Conservation (phyloP, 805 yeast genomes). For the Wickerhamomyces ciferrii region DNA sequence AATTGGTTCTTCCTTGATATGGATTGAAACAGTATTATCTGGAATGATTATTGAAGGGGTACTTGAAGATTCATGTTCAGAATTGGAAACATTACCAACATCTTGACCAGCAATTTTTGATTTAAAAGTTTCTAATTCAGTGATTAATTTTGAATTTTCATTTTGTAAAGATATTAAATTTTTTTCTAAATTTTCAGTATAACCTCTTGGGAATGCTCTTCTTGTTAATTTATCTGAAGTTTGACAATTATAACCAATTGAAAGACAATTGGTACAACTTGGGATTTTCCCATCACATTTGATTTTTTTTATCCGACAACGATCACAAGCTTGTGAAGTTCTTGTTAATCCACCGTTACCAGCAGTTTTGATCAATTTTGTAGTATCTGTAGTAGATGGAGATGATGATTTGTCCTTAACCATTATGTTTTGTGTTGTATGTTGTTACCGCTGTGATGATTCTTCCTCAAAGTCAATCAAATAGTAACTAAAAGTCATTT, state of each 20-base stretch:
- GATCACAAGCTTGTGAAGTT: constrained; percentile 76
- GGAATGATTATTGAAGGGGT: neutral
- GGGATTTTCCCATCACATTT: constrained; percentile 72
- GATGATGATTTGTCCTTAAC: neutral
- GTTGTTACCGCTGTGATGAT: neutral
- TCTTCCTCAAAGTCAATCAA: too few relatives aligned
- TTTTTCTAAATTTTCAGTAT: constrained; percentile 68
- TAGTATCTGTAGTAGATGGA: neutral
- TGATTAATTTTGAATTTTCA: constrained; percentile 37
- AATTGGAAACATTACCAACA: neutral
- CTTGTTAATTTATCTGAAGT: constrained; percentile 71
- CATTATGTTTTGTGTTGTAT: neutral
- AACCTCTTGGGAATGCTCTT: constrained; percentile 77
- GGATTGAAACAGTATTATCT: neutral
- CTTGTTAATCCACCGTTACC: constrained; percentile 29
- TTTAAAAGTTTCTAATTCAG: constrained; percentile 26
- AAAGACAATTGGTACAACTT: constrained; percentile 58
- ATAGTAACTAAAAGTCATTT: too few relatives aligned
- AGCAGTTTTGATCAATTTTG: constrained; percentile 21
- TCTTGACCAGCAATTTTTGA: constrained; percentile 1
- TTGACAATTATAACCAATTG: constrained; percentile 62
- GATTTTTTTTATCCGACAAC: constrained; percentile 73
- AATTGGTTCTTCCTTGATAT: neutral
- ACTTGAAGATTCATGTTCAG: neutral
- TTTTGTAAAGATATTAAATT: constrained; percentile 57